Evolutionary conservation across 140 eudicot genomes (phyloP).

Genomic region (Cichorium intybus): DNA sequence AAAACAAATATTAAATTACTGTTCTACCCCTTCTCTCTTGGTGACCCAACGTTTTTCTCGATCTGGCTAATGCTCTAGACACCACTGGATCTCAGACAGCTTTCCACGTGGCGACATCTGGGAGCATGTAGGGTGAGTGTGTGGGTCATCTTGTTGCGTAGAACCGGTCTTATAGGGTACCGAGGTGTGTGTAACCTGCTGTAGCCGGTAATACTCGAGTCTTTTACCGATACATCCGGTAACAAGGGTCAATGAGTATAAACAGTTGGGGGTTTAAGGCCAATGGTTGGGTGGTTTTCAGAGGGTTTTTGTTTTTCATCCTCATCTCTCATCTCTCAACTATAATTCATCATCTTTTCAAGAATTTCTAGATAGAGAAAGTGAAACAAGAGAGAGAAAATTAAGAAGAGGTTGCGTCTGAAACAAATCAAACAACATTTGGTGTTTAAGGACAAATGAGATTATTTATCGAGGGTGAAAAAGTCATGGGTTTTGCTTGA

Average conservation of each 20-base stretch:
- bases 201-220: slow-evolving; percentile 45
- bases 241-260: slow-evolving; percentile 48
- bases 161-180: slow-evolving; percentile 72
- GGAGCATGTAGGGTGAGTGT: slow-evolving; percentile 24
- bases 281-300: slow-evolving; percentile 64
- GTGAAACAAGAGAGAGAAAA: neutral
- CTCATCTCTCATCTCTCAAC: slow-evolving; percentile 28
- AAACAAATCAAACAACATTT: slow-evolving; percentile 32
- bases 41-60: slow-evolving; percentile 86
- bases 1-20: neutral
- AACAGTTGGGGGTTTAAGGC: slow-evolving; percentile 83
- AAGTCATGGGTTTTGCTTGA: slow-evolving; percentile 25
- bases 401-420: slow-evolving; percentile 25
- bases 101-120: slow-evolving; percentile 60
- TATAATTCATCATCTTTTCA: slow-evolving; percentile 25
- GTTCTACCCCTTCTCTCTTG: slow-evolving; percentile 9
- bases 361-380: slow-evolving; percentile 19
- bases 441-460: slow-evolving; percentile 16
- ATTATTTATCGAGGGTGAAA: slow-evolving; percentile 9
- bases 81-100: slow-evolving; percentile 44
- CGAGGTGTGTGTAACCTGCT: slow-evolving; percentile 42
- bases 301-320: slow-evolving; percentile 60
- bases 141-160: slow-evolving; percentile 44
- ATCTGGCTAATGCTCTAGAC: slow-evolving; percentile 37
- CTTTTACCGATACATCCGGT: slow-evolving; percentile 61